A percentile compares a stretch with the other conserved stretches of the same genome.
These are phyloP conservation scores for Heracleum sosnowskyi DNA, from an alignment of 129 eudicot genomes.

Conservation along the genomic window DNA sequence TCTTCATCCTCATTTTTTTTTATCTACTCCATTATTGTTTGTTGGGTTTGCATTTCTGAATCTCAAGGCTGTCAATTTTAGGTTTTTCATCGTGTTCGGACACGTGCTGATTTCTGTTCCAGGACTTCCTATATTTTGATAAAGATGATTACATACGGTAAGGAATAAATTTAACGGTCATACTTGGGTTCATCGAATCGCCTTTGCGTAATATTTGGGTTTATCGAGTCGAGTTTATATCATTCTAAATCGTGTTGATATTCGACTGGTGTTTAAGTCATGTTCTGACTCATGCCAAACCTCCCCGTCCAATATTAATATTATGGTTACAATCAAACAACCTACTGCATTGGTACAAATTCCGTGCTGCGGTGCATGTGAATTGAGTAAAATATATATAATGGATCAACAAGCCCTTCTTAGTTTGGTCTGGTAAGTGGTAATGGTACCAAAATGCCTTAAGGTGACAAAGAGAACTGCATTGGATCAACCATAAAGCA, in stretches of 20 bases:
- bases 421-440: too few relatives aligned
- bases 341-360: neutral
- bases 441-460: neutral
- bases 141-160: neutral
- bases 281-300: neutral
- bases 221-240: neutral
- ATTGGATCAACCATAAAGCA: neutral
- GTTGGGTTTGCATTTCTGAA: neutral
- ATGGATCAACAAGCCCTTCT: too few relatives aligned
- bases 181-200: too few relatives aligned
- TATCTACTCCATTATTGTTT: neutral
- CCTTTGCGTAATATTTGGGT: neutral
- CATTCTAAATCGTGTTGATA: neutral
- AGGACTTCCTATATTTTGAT: neutral
- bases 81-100: neutral
- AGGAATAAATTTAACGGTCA: neutral
- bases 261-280: neutral
- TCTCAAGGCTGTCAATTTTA: neutral
- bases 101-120: neutral
- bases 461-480: neutral
- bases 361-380: neutral
- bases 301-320: neutral
- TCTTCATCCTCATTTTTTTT: neutral
- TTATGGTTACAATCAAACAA: neutral
- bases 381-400: too few relatives aligned